phyloP scores from a whole-genome alignment of 2,329 filamentous ascomycete species.

The Alternaria conjuncta region DNA sequence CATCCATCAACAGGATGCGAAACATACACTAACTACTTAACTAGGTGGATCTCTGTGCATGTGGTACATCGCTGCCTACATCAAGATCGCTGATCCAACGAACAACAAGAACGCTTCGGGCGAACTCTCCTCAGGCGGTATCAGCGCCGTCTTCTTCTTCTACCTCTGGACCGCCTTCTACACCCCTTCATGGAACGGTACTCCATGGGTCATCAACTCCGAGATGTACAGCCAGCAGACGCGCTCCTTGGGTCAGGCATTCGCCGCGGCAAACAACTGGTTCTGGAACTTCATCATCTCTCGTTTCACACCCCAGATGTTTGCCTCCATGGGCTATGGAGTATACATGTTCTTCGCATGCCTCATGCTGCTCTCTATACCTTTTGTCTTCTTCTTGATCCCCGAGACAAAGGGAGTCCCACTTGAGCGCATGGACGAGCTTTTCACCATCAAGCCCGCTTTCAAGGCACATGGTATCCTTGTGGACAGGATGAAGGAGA shows the following conservation, averaged over 20 bases:
- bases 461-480: slow-evolving; percentile 50
- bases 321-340: slow-evolving; percentile 54
- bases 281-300: slow-evolving; percentile 73
- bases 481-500: slow-evolving; percentile 45
- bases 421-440: slow-evolving; percentile 56
- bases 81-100: slow-evolving; percentile 58
- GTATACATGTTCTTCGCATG: slow-evolving; percentile 58
- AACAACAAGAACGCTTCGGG: slow-evolving; percentile 36
- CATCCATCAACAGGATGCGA: background rate
- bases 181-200: slow-evolving; percentile 74
- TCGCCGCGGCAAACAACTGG: slow-evolving; percentile 68
- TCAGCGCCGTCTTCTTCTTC: slow-evolving; percentile 72
- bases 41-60: slow-evolving; percentile 64
- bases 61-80: slow-evolving; percentile 69
- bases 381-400: slow-evolving; percentile 49
- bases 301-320: slow-evolving; percentile 73
- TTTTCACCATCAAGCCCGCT: slow-evolving; percentile 55
- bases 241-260: slow-evolving; percentile 64
- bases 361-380: slow-evolving; percentile 53
- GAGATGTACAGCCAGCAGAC: slow-evolving; percentile 78
- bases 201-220: slow-evolving; percentile 75
- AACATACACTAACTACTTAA: background rate
- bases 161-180: slow-evolving; percentile 78
- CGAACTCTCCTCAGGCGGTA: slow-evolving; percentile 56
- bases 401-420: slow-evolving; percentile 55